These are phyloP conservation scores for Anthostomella pinea DNA, from an alignment of 2,329 filamentous ascomycete genomes.

Conservation along the genomic window DNA sequence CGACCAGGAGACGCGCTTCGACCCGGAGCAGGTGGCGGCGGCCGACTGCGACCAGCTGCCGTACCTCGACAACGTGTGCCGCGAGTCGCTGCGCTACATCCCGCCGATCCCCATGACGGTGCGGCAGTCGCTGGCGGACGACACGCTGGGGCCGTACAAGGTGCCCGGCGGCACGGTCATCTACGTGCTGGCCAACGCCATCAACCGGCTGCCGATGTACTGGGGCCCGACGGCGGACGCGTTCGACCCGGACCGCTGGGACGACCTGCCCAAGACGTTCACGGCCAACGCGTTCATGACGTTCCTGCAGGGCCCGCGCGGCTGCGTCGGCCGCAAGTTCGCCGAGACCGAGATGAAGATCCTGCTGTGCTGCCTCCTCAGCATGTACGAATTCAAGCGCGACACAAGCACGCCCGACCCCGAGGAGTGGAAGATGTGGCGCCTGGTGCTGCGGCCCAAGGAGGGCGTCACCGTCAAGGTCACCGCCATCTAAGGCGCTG, in stretches of 20 bases:
- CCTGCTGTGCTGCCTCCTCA: slow-evolving; percentile 31
- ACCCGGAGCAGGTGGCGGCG: slow-evolving; percentile 26
- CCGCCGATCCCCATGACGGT: slow-evolving; percentile 45
- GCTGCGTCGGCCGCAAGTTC: slow-evolving; percentile 31
- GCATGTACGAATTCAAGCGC: slow-evolving; percentile 33
- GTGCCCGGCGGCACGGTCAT: slow-evolving; percentile 42
- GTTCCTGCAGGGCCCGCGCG: slow-evolving; percentile 30
- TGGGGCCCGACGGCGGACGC: slow-evolving; percentile 39
- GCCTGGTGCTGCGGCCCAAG: slow-evolving; percentile 42
- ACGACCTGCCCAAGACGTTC: slow-evolving; percentile 34
- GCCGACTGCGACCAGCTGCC: slow-evolving; percentile 40
- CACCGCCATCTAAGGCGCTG: slow-evolving; percentile 20
- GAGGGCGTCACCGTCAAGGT: slow-evolving; percentile 40
- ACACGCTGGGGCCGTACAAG: slow-evolving; percentile 37
- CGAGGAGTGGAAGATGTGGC: slow-evolving; percentile 48
- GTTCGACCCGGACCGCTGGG: slow-evolving; percentile 43
- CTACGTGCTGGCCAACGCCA: slow-evolving; percentile 40
- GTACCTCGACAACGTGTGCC: slow-evolving; percentile 45
- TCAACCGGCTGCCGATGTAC: slow-evolving; percentile 38
- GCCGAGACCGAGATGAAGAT: slow-evolving; percentile 35
- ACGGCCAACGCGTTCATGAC: slow-evolving; percentile 35
- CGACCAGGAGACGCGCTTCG: slow-evolving; percentile 30
- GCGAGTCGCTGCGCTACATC: slow-evolving; percentile 44
- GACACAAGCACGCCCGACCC: slow-evolving; percentile 38
- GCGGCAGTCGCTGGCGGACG: slow-evolving; percentile 38